Evolutionary conservation across 352 stramenopile species (phyloP).

Genomic region (Globisporangium iwayamae): DNA sequence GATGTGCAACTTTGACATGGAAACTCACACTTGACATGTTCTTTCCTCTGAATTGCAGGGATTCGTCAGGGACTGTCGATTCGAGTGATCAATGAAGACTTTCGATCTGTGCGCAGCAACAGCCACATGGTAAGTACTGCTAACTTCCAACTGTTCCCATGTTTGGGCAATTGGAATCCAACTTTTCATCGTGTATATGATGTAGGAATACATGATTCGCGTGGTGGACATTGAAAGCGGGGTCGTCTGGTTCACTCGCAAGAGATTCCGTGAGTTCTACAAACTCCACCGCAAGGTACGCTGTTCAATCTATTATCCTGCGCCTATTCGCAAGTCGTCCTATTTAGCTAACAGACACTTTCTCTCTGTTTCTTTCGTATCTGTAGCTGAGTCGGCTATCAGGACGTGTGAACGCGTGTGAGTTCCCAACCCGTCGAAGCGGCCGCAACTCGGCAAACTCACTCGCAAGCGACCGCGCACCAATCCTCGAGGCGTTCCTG

Average conservation of each 20-base stretch:
- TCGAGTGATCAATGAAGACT: conserved; percentile 70
- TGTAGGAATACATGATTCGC: conserved; percentile 81
- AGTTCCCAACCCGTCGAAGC: conserved; percentile 64
- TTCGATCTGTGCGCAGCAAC: conserved; percentile 40
- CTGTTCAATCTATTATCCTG: background rate
- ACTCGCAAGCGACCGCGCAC: conserved; percentile 64
- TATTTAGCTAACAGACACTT: background rate
- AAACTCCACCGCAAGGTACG: conserved; percentile 80
- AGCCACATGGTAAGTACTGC: conserved; percentile 57
- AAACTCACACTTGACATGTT: background rate
- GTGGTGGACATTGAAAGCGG: conserved; percentile 84
- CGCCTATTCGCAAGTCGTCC: background rate
- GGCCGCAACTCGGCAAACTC: conserved; percentile 52
- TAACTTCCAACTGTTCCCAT: background rate
- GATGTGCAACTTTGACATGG: background rate
- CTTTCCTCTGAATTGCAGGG: conserved; percentile 20
- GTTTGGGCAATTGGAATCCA: background rate
- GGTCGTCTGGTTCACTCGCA: conserved; percentile 81
- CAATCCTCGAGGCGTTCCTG: conserved; percentile 76
- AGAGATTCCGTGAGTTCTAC: conserved; percentile 78
- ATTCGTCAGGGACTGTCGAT: conserved; percentile 80
- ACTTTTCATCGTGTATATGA: background rate
- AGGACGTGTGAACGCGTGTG: conserved; percentile 53
- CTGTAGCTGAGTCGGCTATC: conserved; percentile 67
- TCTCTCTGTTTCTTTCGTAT: background rate